phyloP scores from a whole-genome alignment of 169 alveolate genomes.

The Cryptosporidium tyzzeri region DNA sequence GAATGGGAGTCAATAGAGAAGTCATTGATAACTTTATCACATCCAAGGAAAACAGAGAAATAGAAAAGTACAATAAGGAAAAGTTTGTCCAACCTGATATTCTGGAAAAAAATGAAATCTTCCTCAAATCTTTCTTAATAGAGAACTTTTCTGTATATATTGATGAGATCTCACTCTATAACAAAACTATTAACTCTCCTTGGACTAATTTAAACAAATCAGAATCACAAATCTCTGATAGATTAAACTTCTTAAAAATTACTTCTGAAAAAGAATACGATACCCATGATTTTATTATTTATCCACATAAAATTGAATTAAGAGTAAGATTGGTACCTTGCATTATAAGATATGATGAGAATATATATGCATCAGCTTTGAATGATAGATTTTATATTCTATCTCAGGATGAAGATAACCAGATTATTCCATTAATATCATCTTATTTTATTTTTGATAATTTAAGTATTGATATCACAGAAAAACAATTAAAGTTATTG shows the following conservation, averaged over 20 bases:
- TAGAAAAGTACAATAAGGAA: constrained; percentile 16
- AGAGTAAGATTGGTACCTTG: constrained; percentile 61
- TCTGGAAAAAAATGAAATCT: constrained; percentile 17
- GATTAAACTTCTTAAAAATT: constrained; percentile 7
- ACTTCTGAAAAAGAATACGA: constrained; percentile 1
- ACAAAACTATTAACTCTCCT: background rate
- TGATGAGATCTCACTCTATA: constrained; percentile 2
- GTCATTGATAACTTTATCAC: constrained; percentile 30
- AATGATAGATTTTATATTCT: constrained; percentile 44
- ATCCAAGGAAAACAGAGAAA: constrained; percentile 22
- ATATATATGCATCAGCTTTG: constrained; percentile 58
- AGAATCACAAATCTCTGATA: background rate
- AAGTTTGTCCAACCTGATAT: constrained; percentile 16
- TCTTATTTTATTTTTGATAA: constrained; percentile 46
- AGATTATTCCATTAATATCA: constrained; percentile 54
- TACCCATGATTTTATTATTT: constrained; percentile 27
- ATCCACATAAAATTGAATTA: constrained; percentile 60
- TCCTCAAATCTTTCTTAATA: constrained; percentile 49
- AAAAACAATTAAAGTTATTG: constrained; percentile 15
- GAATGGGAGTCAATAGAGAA: constrained; percentile 9
- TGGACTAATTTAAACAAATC: background rate
- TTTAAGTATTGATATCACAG: constrained; percentile 16
- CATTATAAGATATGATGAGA: constrained; percentile 43
- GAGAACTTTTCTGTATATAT: constrained; percentile 48
- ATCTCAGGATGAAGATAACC: constrained; percentile 41